Conservation (phyloP, 2,329 filamentous ascomycete species). For the Beauveria caledonica region DNA sequence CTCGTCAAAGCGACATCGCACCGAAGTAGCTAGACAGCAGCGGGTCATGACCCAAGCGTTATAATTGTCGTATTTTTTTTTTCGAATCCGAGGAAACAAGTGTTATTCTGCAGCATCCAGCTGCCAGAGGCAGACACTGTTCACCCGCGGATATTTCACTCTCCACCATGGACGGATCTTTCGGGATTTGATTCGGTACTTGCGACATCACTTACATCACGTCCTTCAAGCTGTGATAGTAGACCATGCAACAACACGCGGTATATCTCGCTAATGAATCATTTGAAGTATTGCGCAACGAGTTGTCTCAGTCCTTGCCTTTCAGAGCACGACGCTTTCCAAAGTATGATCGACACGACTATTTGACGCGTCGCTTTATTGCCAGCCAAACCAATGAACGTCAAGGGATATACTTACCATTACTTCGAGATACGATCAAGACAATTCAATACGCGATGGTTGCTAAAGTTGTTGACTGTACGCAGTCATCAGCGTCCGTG, state of each 20-base stretch:
- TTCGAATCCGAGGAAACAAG: too few species aligned
- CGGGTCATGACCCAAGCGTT: not conserved
- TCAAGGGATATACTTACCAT: not conserved
- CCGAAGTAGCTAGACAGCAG: not conserved
- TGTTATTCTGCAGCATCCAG: too few species aligned
- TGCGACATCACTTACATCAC: not conserved
- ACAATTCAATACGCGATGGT: too few species aligned
- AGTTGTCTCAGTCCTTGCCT: too few species aligned
- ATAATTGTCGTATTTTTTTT: too few species aligned
- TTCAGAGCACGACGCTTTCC: too few species aligned
- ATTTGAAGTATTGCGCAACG: too few species aligned
- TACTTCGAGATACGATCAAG: not conserved
- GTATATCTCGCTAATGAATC: too few species aligned
- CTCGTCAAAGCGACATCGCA: not conserved
- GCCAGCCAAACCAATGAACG: not conserved
- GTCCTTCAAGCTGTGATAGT: not conserved
- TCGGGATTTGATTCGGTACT: not conserved
- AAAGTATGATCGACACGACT: too few species aligned
- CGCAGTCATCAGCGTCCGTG: too few species aligned
- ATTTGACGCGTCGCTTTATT: not conserved
- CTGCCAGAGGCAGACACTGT: not conserved
- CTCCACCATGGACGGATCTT: not conserved
- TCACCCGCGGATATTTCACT: not conserved
- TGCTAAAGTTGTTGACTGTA: too few species aligned
- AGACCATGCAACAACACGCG: too few species aligned